Evolutionary conservation across 1,284 basidiomycete species (phyloP).

Genomic region (Exsudoporus floridanus): DNA sequence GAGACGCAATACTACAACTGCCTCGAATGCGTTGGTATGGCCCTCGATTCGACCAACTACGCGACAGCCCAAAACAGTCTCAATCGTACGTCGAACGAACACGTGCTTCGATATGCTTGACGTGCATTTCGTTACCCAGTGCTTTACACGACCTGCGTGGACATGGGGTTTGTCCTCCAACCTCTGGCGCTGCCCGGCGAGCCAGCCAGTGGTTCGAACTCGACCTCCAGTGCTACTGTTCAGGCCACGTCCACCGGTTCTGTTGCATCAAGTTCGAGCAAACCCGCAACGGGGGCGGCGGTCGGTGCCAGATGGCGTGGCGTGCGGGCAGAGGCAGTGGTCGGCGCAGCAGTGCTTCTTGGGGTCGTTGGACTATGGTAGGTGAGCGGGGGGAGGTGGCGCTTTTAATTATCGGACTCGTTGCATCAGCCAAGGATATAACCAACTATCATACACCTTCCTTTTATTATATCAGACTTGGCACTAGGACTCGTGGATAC

Average conservation of each 20-base stretch:
- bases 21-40: slow-evolving; percentile 36
- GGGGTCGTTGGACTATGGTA: slow-evolving; percentile 18
- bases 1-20: slow-evolving; percentile 39
- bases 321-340: background rate
- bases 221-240: slow-evolving; percentile 10
- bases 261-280: slow-evolving; percentile 1
- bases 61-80: slow-evolving; percentile 29
- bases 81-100: slow-evolving; percentile 25
- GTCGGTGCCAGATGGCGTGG: background rate
- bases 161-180: slow-evolving; percentile 35
- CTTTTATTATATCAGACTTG: slow-evolving; percentile 8
- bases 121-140: slow-evolving; percentile 17
- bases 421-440: background rate
- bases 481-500: background rate
- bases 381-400: background rate
- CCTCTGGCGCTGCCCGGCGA: slow-evolving; percentile 44
- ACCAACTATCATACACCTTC: slow-evolving; percentile 13
- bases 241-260: background rate
- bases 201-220: slow-evolving; percentile 31
- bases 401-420: background rate
- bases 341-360: slow-evolving; percentile 11
- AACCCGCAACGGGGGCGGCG: background rate
- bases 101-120: background rate
- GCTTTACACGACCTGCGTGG: slow-evolving; percentile 33
- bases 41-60: slow-evolving; percentile 30